Evolutionary conservation across 2,329 filamentous ascomycete genomes (phyloP).

Genomic region (Penicillium sp.): DNA sequence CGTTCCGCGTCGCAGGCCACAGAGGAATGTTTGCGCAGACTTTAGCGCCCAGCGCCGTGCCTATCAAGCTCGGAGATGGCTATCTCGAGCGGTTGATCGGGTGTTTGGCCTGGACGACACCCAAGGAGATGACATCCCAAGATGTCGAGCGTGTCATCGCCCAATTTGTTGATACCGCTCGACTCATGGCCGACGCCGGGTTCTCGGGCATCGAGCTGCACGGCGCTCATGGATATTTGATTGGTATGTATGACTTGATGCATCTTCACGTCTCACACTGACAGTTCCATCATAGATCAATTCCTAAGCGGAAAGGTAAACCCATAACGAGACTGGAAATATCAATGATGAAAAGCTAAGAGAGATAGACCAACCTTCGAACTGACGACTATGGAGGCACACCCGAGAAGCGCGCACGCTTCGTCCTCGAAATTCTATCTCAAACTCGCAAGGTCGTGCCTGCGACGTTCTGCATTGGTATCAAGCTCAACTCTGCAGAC

Average conservation of each 20-base stretch:
- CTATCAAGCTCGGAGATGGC: conserved; percentile 42
- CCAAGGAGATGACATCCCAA: conserved; percentile 56
- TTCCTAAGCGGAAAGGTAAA: conserved; percentile 41
- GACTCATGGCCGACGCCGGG: conserved; percentile 51
- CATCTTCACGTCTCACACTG: not conserved
- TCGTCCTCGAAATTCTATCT: conserved; percentile 49
- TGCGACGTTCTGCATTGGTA: conserved; percentile 47
- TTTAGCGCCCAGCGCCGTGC: conserved; percentile 44
- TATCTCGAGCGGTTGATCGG: conserved; percentile 37
- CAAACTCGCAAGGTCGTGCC: conserved; percentile 47
- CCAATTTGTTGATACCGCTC: conserved; percentile 57
- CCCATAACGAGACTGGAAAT: no score
- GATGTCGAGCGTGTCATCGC: conserved; percentile 58
- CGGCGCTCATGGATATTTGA: conserved; percentile 54
- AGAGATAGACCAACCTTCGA: conserved; percentile 46
- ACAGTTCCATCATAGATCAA: conserved; percentile 27
- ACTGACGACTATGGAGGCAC: conserved; percentile 53
- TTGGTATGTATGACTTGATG: conserved; percentile 39
- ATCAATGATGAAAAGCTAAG: not conserved
- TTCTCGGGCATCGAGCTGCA: conserved; percentile 59
- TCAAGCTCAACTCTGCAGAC: conserved; percentile 57
- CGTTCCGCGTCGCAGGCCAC: conserved; percentile 41
- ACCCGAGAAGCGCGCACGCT: conserved; percentile 47
- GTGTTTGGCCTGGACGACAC: conserved; percentile 47
- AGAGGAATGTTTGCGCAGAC: conserved; percentile 34